These are phyloP conservation scores for Pleurostoma richardsiae DNA, from an alignment of 2,329 filamentous ascomycete species.

Conservation along the genomic window DNA sequence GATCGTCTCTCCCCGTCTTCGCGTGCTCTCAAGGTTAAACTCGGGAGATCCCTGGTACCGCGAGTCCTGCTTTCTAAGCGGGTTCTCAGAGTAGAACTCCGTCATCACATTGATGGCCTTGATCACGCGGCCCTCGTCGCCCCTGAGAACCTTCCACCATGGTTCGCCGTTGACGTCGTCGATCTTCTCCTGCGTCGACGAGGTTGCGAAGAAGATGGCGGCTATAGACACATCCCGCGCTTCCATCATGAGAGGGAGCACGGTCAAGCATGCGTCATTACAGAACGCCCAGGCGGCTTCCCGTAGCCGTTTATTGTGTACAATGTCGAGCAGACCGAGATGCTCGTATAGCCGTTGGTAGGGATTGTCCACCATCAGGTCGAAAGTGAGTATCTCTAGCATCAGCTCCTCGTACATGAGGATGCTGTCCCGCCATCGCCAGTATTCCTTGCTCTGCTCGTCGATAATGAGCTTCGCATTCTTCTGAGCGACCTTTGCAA, in stretches of 20 bases:
- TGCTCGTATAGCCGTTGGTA: slow-evolving; percentile 81
- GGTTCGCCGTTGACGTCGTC: slow-evolving; percentile 70
- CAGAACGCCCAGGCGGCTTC: slow-evolving; percentile 92
- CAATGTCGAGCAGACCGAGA: slow-evolving; percentile 65
- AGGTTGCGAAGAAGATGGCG: slow-evolving; percentile 81
- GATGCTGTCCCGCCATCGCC: slow-evolving; percentile 95
- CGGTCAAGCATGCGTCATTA: slow-evolving; percentile 83
- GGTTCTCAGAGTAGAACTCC: slow-evolving; percentile 62
- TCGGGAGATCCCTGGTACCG: slow-evolving; percentile 45
- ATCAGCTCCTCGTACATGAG: slow-evolving; percentile 88
- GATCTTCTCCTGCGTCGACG: slow-evolving; percentile 68
- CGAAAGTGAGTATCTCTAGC: slow-evolving; percentile 88
- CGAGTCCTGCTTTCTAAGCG: slow-evolving; percentile 51
- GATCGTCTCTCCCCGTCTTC: slow-evolving; percentile 38
- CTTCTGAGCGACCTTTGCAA: slow-evolving; percentile 92
- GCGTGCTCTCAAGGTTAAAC: slow-evolving; percentile 51
- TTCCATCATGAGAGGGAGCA: slow-evolving; percentile 75
- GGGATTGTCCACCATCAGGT: slow-evolving; percentile 84
- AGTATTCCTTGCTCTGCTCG: slow-evolving; percentile 97
- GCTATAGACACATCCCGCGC: slow-evolving; percentile 78
- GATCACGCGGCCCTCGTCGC: slow-evolving; percentile 64
- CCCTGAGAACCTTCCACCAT: slow-evolving; percentile 82
- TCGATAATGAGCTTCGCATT: slow-evolving; percentile 86
- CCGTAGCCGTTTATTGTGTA: slow-evolving; percentile 75
- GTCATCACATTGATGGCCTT: slow-evolving; percentile 73